A percentile compares a stretch with the other conserved stretches of the same genome.
These are phyloP conservation scores for Begonia fuchsioides DNA, from an alignment of 306 rosid genomes.

Conservation along the genomic window DNA sequence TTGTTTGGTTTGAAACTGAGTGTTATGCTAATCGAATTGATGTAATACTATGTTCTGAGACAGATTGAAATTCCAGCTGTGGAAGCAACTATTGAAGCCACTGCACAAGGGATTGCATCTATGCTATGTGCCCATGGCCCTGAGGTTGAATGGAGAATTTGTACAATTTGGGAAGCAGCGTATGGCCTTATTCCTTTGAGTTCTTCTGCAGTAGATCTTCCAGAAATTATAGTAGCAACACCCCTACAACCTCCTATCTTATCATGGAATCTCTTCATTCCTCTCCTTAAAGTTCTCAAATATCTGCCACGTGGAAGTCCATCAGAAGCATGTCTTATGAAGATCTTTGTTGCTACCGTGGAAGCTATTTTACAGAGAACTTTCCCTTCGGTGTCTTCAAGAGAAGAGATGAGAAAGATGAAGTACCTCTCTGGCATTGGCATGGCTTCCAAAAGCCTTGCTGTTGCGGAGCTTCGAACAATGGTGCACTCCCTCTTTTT, in stretches of 20 bases:
- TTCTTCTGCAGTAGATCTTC: constrained; percentile 93
- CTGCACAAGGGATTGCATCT: constrained; percentile 97
- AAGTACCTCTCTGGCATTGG: constrained; percentile 57
- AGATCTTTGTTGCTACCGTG: constrained; percentile 93
- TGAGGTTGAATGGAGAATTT: constrained; percentile 98
- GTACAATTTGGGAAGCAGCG: constrained; percentile 99
- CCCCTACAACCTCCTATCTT: constrained; percentile 83
- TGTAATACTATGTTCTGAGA: background rate
- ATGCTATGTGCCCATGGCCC: constrained; percentile 99
- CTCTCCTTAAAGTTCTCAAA: constrained; percentile 84
- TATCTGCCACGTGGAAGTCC: constrained; percentile 99
- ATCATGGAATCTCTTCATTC: constrained; percentile 93
- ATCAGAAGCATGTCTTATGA: constrained; percentile 95
- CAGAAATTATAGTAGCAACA: constrained; percentile 81
- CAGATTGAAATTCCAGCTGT: constrained; percentile 93
- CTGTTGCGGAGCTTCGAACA: constrained; percentile 92
- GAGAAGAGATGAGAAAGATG: constrained; percentile 62
- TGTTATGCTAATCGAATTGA: too few relatives aligned
- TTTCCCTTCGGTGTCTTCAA: constrained; percentile 53
- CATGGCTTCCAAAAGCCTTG: constrained; percentile 83
- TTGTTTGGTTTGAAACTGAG: too few relatives aligned
- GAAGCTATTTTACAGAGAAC: constrained; percentile 93
- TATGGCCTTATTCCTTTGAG: constrained; percentile 91
- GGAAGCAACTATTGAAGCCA: constrained; percentile 91
- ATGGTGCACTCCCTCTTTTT: constrained; percentile 96